These are phyloP conservation scores for Teratosphaeria viscida DNA, from an alignment of 2,329 filamentous ascomycete genomes.

Conservation along the genomic window DNA sequence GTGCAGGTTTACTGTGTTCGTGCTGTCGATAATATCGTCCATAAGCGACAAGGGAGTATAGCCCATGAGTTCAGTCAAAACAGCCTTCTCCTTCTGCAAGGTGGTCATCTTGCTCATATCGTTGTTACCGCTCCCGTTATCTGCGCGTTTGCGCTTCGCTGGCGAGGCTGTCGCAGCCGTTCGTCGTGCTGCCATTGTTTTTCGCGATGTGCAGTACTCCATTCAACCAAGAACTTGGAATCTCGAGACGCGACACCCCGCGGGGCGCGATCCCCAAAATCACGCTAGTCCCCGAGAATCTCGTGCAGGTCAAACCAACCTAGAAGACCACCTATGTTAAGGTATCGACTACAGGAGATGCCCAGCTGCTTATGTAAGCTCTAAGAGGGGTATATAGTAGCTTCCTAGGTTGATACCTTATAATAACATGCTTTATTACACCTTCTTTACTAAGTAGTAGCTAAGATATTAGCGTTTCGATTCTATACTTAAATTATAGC, in stretches of 20 bases:
- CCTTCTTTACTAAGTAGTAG: too few species aligned
- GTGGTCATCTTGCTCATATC: not conserved
- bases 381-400: too few species aligned
- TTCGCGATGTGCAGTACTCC: not conserved
- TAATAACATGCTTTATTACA: too few species aligned
- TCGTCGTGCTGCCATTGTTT: not conserved
- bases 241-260: not conserved
- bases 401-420: too few species aligned
- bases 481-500: too few species aligned
- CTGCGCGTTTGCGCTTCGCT: not conserved
- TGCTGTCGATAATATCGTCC: slow-evolving; percentile 94
- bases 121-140: not conserved
- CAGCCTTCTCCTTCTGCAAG: not conserved
- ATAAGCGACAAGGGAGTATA: slow-evolving; percentile 51
- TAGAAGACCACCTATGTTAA: too few species aligned
- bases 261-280: not conserved
- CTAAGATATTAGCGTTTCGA: too few species aligned
- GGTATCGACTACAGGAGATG: too few species aligned
- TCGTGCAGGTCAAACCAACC: too few species aligned
- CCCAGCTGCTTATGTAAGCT: too few species aligned
- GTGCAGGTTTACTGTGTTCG: slow-evolving; percentile 87
- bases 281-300: not conserved
- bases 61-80: not conserved
- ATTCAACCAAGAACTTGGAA: not conserved
- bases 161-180: not conserved